Percentiles rank a stretch among this genome's conserved stretches.
These are phyloP conservation scores for Filosporella fistucella DNA, from an alignment of 495 filamentous ascomycete genomes.

Conservation along the genomic window DNA sequence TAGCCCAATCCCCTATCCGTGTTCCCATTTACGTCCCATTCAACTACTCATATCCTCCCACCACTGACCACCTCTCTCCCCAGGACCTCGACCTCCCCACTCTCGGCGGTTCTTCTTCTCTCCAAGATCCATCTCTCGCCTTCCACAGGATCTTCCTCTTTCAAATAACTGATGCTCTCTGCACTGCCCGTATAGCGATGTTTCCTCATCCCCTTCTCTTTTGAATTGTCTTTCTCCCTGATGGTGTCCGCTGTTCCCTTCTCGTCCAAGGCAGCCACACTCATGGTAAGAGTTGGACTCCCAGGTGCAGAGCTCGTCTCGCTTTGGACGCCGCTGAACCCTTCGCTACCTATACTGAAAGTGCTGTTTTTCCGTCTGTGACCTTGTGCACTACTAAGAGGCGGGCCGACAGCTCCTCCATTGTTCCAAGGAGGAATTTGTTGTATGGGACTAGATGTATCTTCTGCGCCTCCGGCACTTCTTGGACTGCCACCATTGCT, in stretches of 20 bases:
- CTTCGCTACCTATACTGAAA: constrained; percentile 15
- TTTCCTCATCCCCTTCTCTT: constrained; percentile 23
- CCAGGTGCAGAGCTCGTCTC: constrained; percentile 8
- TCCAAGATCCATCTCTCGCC: constrained; percentile 54
- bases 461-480: constrained; percentile 7
- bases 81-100: constrained; percentile 45
- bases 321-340: constrained; percentile 7
- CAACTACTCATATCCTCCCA: constrained; percentile 28
- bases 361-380: constrained; percentile 20
- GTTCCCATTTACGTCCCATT: no score
- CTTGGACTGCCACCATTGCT: constrained; percentile 34
- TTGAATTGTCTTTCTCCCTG: not conserved
- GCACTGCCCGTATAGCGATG: constrained; percentile 44
- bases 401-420: not conserved
- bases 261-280: constrained; percentile 10
- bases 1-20: no score
- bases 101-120: constrained; percentile 46
- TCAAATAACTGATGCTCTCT: constrained; percentile 54
- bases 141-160: constrained; percentile 41
- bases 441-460: constrained; percentile 14
- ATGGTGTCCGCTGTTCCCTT: not conserved
- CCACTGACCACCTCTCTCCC: constrained; percentile 33
- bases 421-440: constrained; percentile 17
- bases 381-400: not conserved
- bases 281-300: constrained; percentile 21